These are phyloP conservation scores for Warburgia ugandensis DNA, from an alignment of 164 flowering plant species.

Conservation along the genomic window DNA sequence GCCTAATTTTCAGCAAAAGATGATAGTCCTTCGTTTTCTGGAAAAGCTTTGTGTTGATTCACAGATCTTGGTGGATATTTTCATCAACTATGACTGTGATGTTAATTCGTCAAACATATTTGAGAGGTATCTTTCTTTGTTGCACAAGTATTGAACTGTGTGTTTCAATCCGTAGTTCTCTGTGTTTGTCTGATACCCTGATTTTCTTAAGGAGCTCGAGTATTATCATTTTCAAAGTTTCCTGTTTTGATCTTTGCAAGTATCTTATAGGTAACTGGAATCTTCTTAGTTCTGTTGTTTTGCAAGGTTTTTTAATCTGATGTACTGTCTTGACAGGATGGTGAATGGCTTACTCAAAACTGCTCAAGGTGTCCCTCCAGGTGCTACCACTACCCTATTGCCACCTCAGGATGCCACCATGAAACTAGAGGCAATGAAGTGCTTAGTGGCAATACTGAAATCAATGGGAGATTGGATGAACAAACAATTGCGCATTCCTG, in stretches of 20 bases:
- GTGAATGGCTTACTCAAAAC: slow-evolving; percentile 99
- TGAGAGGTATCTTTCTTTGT: slow-evolving; percentile 57
- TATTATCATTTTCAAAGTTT: neutral
- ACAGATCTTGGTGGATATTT: slow-evolving; percentile 88
- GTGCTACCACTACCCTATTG: slow-evolving; percentile 63
- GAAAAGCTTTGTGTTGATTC: slow-evolving; percentile 90
- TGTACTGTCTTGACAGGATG: slow-evolving; percentile 55
- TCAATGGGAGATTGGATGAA: slow-evolving; percentile 99
- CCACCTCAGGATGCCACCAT: slow-evolving; percentile 89
- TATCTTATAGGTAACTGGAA: neutral
- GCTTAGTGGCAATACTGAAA: slow-evolving; percentile 74
- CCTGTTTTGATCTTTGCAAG: neutral
- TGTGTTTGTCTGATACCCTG: neutral
- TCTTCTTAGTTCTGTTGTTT: slow-evolving; percentile 1
- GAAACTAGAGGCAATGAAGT: slow-evolving; percentile 96
- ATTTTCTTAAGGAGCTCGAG: no score
- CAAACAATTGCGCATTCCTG: slow-evolving; percentile 88
- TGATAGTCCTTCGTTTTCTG: slow-evolving; percentile 89
- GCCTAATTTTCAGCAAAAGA: slow-evolving; percentile 97
- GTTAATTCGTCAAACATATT: slow-evolving; percentile 93
- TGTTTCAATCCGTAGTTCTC: neutral
- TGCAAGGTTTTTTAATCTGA: slow-evolving; percentile 1
- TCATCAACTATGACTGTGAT: slow-evolving; percentile 94
- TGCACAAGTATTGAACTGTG: no score
- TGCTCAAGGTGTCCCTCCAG: slow-evolving; percentile 98